Conservation (phyloP, 2,329 filamentous ascomycete species). For the Dactylonectria estremocensis region DNA sequence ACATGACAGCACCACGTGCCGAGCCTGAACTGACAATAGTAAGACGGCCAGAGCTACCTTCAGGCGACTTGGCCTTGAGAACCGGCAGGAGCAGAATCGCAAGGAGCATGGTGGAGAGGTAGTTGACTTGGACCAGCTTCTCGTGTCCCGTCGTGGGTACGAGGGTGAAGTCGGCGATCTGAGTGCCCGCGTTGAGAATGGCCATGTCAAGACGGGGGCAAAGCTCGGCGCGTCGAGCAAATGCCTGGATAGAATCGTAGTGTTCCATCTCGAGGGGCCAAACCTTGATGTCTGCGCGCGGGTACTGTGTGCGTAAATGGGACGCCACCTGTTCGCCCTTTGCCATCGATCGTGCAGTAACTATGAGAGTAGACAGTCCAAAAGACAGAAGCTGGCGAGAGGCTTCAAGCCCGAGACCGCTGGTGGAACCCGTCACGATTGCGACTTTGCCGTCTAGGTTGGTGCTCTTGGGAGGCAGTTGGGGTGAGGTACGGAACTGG, state of each 20-base stretch:
- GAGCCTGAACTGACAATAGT: constrained; percentile 27
- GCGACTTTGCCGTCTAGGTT: constrained; percentile 54
- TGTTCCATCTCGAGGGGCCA: constrained; percentile 61
- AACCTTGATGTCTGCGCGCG: constrained; percentile 55
- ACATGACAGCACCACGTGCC: constrained; percentile 10
- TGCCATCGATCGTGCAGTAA: constrained; percentile 57
- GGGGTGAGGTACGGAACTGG: constrained; percentile 12
- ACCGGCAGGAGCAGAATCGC: constrained; percentile 43
- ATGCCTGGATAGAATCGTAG: constrained; percentile 60
- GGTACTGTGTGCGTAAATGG: constrained; percentile 44
- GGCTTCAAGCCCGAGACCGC: constrained; percentile 62
- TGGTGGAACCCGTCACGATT: constrained; percentile 63
- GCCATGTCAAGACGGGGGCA: constrained; percentile 57
- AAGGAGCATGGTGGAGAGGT: constrained; percentile 54
- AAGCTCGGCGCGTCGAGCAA: constrained; percentile 52
- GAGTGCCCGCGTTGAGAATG: constrained; percentile 20
- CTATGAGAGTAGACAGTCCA: constrained; percentile 56
- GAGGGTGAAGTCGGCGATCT: constrained; percentile 20
- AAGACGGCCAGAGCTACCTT: constrained; percentile 19
- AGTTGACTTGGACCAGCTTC: constrained; percentile 58
- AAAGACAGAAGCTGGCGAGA: constrained; percentile 57
- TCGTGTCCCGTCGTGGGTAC: constrained; percentile 55
- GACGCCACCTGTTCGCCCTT: constrained; percentile 58
- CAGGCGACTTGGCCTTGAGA: constrained; percentile 19
- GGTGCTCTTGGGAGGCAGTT: constrained; percentile 1